Base-by-base conservation (phyloP, 352 stramenopile species). In the Pythium dissimile region DNA sequence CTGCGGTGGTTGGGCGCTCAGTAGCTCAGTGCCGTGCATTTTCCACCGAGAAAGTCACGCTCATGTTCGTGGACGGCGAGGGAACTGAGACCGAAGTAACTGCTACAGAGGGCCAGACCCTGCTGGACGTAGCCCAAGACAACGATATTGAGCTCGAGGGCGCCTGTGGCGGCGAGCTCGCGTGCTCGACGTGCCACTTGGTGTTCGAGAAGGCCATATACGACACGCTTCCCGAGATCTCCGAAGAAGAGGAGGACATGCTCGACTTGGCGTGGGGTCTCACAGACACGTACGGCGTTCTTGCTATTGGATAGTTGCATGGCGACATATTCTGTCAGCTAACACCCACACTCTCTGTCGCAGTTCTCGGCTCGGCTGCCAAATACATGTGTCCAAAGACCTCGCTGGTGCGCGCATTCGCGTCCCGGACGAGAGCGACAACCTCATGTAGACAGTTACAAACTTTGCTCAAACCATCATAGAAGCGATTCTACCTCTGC, bases 231-330 rank as follows among this genome's bases (percentile, higher is more conserved):
- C 90, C 90, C 10, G 72, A 83, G 66, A 90, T 96, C 58, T 84
- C 76, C 47, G 89, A 98, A 67, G 93, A 98, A 49, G 93, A 98
- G 59, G 93, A 98, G 54, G 93, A 98, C 70, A 98, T 98, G 93
- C 84, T 98, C 24, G 93, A 98, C 72, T 60, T 98, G 28, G 93
- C 93, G 26, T 97, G 89, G 83, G 93, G 89, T 1, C 76, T 98
- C 52, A 97, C 89, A 7, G 92, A 98, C 59, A 98, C 93, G 76
- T 97, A 70, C 64, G 84, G n/a, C n/a, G n/a, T n/a, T n/a, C n/a
- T n/a, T n/a, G n/a, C n/a, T n/a, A n/a, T n/a, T n/a, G n/a, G n/a
- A n/a, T n/a, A n/a, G n/a, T n/a, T 75, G 13, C 23, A n/a, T 24
- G 26, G 2, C 23, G 13, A 32, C n/a, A n/a, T n/a, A n/a, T n/a